Evolutionary conservation across 129 eudicot genomes (phyloP).

Genomic region (Tagetes patula): DNA sequence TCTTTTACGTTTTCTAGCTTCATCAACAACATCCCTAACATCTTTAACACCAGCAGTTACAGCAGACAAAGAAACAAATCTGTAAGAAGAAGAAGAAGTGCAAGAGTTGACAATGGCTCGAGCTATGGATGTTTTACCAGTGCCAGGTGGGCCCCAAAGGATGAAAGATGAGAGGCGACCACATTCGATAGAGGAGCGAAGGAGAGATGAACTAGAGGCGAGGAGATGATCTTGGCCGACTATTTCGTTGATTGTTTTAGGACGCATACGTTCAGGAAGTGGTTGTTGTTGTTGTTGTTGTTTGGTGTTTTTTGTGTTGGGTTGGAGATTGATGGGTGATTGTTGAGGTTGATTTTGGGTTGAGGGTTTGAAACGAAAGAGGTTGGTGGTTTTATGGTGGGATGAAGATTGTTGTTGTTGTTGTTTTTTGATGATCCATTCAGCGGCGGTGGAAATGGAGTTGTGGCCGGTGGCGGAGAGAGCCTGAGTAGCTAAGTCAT

Average conservation of each 20-base stretch:
- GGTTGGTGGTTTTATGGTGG: constrained; percentile 68
- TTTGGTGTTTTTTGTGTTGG: constrained; percentile 2
- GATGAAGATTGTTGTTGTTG: constrained; percentile 9
- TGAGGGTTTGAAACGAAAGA: constrained; percentile 44
- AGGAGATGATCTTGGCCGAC: constrained; percentile 90
- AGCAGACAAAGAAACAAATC: constrained; percentile 71
- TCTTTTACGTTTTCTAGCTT: constrained; percentile 49
- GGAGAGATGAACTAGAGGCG: constrained; percentile 48
- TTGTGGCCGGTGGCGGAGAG: constrained; percentile 47
- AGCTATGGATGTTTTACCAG: constrained; percentile 91
- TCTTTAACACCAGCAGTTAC: constrained; percentile 86
- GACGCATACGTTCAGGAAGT: constrained; percentile 84
- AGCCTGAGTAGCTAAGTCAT: constrained; percentile 61
- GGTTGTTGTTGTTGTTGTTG: constrained; percentile 39
- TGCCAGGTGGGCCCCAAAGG: constrained; percentile 98
- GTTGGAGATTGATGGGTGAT: neutral
- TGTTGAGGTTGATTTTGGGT: neutral
- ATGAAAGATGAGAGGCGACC: constrained; percentile 70
- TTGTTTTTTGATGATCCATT: constrained; percentile 55
- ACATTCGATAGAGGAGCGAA: constrained; percentile 52
- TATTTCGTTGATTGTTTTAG: constrained; percentile 52
- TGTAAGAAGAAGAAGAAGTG: constrained; percentile 33
- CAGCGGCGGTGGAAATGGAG: constrained; percentile 42
- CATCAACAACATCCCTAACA: constrained; percentile 85
- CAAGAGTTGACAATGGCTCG: constrained; percentile 62